Conservation (phyloP, 1,284 basidiomycete species). For the Naganishia cerealis region DNA sequence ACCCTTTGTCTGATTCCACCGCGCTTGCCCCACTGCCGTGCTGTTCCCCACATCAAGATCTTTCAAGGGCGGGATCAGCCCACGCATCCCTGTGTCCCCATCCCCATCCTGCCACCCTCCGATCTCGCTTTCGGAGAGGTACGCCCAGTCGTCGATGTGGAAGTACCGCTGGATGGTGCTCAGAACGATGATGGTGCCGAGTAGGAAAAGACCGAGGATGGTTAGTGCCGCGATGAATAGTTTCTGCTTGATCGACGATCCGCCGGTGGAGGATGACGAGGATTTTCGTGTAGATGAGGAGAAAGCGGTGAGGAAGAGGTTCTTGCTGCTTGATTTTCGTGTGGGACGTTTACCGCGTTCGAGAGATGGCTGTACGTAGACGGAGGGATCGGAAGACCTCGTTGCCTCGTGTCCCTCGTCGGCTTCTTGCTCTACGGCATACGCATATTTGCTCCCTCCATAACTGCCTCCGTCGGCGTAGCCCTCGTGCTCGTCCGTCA, state of each 20-base stretch:
- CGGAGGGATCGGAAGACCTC: too few relatives aligned
- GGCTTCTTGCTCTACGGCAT: background rate
- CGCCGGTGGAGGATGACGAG: background rate
- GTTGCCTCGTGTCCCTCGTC: background rate
- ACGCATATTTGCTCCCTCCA: slow-evolving; percentile 2
- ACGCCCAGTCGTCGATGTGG: slow-evolving; percentile 73
- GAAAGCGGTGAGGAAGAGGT: background rate
- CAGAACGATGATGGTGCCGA: slow-evolving; percentile 89
- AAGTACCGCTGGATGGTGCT: slow-evolving; percentile 88
- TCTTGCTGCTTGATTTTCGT: slow-evolving; percentile 20
- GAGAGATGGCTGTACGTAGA: too few relatives aligned
- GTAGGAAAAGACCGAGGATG: slow-evolving; percentile 77
- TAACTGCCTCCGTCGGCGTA: background rate
- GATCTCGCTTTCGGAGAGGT: slow-evolving; percentile 70
- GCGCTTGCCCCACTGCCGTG: slow-evolving; percentile 11
- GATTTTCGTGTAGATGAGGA: slow-evolving; percentile 33
- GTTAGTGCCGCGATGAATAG: slow-evolving; percentile 67
- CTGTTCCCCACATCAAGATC: slow-evolving; percentile 3
- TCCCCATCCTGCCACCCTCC: slow-evolving; percentile 20
- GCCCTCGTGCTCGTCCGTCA: slow-evolving; percentile 7
- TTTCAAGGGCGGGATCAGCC: slow-evolving; percentile 16
- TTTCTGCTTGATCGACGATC: slow-evolving; percentile 35
- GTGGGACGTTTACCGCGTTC: slow-evolving; percentile 7
- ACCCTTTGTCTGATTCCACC: slow-evolving; percentile 15
- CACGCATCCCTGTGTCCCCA: background rate